Base-by-base conservation (phyloP, 805 yeast genomes). In the Ogataea thermomethanolica region DNA sequence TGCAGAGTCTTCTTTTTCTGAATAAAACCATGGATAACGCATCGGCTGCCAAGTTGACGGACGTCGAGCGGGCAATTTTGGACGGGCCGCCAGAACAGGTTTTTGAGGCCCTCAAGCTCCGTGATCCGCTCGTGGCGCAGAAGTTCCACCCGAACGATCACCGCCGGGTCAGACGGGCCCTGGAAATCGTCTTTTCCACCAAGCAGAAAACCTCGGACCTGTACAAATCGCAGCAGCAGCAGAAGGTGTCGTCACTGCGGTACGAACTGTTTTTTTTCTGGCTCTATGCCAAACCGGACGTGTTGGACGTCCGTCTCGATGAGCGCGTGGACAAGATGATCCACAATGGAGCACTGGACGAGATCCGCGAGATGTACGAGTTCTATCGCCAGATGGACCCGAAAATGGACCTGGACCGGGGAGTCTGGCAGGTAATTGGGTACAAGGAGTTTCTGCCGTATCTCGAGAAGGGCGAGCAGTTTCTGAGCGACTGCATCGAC, bases 401-500 rank as follows among this genome's bases (percentile, higher is more conserved):
- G 5, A 58, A 53, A 15, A 78, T 83, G 8, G 79, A 72, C 43
- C 64, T 77, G 41, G 83, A 84, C 39, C 67, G 73, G 43, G 98
- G 98, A 2, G 74, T 91, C 0, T 89, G 89, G 89, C 98, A 93
- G 64, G 96, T 86, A 1, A 86, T 91, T 54, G 98, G 98, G 1
- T 93, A 86, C 62, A 86, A 87, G 58, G 96, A 88, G 55, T 88
- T 88, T 55, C 55, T 86, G 26, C 91, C 95, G 1, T 87, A 44
- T 28, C 45, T 61, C 20, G 38, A 39, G 12, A 14, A 21, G 9
- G 41, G 32, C 31, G 54, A 48, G 29, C 28, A 20, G 32, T 45
- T 29, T 14, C 71, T 73, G 37, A 56, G 56, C 4, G 66, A 63
- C 3, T 78, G 91, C 8, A 65, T 81, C 3, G 83, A 77, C 9